Percentiles rank a stretch among this genome's conserved stretches.
Evolutionary conservation across 345 rosid genomes (phyloP).

Genomic region (Hypericum androsaemum): DNA sequence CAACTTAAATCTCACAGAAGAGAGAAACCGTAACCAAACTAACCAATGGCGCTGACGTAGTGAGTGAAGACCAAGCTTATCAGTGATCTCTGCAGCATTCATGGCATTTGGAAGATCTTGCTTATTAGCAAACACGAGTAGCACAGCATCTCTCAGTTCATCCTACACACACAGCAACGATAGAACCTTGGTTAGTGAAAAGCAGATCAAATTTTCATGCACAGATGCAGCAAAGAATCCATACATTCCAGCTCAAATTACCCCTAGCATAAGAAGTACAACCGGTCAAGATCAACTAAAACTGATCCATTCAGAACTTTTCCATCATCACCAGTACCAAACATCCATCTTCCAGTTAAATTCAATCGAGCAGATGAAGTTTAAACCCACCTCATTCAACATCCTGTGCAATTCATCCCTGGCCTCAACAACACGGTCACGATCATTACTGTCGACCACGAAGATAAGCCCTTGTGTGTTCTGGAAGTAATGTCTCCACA

Average conservation of each 20-base stretch:
- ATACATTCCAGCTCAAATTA: no score
- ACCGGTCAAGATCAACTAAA: no score
- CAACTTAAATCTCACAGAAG: no score
- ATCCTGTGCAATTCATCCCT: slow-evolving; percentile 73
- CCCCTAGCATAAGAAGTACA: no score
- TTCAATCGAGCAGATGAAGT: no score
- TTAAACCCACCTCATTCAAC: slow-evolving; percentile 56
- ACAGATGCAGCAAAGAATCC: neutral
- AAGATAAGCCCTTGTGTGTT: slow-evolving; percentile 84
- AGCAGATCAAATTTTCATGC: neutral
- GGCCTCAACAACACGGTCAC: slow-evolving; percentile 64
- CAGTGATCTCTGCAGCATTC: slow-evolving; percentile 82
- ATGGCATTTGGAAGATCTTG: slow-evolving; percentile 88
- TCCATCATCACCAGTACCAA: no score
- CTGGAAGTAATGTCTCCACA: slow-evolving; percentile 70
- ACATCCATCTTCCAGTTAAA: no score
- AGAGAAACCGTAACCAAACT: no score
- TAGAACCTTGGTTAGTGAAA: neutral
- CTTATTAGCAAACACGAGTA: slow-evolving; percentile 79
- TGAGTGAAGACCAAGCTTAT: slow-evolving; percentile 77
- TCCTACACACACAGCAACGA: slow-evolving; percentile 30
- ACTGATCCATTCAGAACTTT: no score
- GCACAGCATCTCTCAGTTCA: slow-evolving; percentile 88
- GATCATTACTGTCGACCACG: slow-evolving; percentile 80
- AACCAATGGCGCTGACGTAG: slow-evolving; percentile 86